Evolutionary conservation across 1,284 basidiomycete genomes (phyloP).

Genomic region (Ustilago bromivora): DNA sequence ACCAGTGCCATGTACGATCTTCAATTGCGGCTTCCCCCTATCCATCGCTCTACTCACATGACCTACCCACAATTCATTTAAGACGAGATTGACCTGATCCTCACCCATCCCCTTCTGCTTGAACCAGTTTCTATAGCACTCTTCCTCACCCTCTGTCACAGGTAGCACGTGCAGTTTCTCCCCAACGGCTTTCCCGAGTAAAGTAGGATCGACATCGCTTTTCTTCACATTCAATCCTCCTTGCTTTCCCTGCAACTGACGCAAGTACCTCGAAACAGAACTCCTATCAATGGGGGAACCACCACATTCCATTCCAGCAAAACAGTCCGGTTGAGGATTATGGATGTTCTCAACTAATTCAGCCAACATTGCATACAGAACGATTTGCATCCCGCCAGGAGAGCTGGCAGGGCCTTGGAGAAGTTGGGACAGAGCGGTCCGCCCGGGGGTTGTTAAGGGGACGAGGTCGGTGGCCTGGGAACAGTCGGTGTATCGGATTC

Average conservation of each 20-base stretch:
- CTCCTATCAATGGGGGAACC: too few relatives aligned
- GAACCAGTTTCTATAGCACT: constrained; percentile 15
- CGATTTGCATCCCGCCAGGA: not conserved
- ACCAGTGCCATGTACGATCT: constrained; percentile 8
- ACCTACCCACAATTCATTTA: constrained; percentile 40
- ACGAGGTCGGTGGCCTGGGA: not conserved
- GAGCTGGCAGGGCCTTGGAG: not conserved
- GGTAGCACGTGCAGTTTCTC: not conserved
- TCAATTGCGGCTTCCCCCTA: not conserved
- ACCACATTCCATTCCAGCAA: too few relatives aligned
- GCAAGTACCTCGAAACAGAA: too few relatives aligned
- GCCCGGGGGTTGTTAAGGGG: not conserved
- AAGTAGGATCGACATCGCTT: not conserved
- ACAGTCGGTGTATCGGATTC: constrained; percentile 15
- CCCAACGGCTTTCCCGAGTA: not conserved
- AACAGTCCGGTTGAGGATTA: not conserved
- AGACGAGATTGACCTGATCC: constrained; percentile 5
- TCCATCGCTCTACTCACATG: constrained; percentile 6
- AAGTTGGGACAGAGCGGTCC: not conserved
- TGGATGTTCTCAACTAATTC: not conserved
- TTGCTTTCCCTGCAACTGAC: not conserved
- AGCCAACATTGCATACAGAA: not conserved
- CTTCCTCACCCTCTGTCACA: not conserved
- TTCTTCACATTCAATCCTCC: not conserved
- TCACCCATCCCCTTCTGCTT: not conserved